Conservation (phyloP, 2,329 filamentous ascomycete genomes). For the Pyricularia sp. region DNA sequence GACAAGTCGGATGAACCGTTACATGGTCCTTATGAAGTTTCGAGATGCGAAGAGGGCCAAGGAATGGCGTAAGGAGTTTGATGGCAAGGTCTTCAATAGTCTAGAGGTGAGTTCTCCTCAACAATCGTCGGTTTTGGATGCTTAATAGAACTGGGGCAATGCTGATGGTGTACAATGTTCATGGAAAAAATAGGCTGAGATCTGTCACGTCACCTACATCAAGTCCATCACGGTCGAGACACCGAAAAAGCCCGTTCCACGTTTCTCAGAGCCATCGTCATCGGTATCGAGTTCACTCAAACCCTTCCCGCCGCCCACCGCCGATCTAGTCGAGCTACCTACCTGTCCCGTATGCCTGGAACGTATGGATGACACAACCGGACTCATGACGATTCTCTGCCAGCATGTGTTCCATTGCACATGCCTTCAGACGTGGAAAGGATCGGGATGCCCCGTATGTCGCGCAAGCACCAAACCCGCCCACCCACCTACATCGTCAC, state of each 20-base stretch:
- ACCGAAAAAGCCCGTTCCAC: slow-evolving; percentile 29
- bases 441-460: slow-evolving; percentile 86
- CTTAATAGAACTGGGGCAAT: neutral
- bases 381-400: slow-evolving; percentile 87
- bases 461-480: slow-evolving; percentile 41
- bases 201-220: slow-evolving; percentile 89
- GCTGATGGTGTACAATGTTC: neutral
- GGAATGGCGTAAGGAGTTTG: slow-evolving; percentile 75
- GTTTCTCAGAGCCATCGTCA: slow-evolving; percentile 52
- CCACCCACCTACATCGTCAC: neutral
- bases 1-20: slow-evolving; percentile 77
- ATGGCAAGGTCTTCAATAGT: slow-evolving; percentile 84
- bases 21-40: slow-evolving; percentile 94
- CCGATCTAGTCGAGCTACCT: slow-evolving; percentile 77
- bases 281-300: slow-evolving; percentile 34
- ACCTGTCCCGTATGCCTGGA: slow-evolving; percentile 95
- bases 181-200: slow-evolving; percentile 52
- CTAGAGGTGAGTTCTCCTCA: slow-evolving; percentile 52
- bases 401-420: slow-evolving; percentile 97
- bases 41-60: slow-evolving; percentile 59
- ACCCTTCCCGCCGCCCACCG: slow-evolving; percentile 56
- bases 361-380: slow-evolving; percentile 95
- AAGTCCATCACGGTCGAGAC: slow-evolving; percentile 79
- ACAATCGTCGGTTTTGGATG: slow-evolving; percentile 7
- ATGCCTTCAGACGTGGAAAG: slow-evolving; percentile 92